Conservation (phyloP, 495 filamentous ascomycete species). For the Tuber borchii region DNA sequence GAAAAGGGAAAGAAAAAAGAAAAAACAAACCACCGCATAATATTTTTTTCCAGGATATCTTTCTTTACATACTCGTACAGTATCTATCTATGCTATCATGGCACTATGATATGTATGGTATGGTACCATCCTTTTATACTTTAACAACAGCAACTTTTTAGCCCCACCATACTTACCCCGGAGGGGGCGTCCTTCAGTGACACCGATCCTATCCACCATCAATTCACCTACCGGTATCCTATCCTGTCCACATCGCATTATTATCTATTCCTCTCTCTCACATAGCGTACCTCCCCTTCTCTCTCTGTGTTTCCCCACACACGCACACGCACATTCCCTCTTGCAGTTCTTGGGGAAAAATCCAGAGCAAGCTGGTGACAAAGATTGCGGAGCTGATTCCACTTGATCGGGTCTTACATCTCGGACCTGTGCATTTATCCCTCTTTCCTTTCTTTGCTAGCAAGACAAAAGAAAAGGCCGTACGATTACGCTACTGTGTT, state of each 20-base stretch:
- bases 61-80: conserved; percentile 1
- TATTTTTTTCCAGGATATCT: not conserved
- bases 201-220: not conserved
- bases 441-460: not conserved
- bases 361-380: not conserved
- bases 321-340: not conserved
- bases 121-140: conserved; percentile 3
- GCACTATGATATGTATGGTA: conserved; percentile 7
- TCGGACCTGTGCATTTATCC: not conserved
- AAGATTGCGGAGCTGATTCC: not conserved
- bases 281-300: not conserved
- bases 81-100: conserved; percentile 14
- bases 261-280: not conserved
- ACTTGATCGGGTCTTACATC: not conserved
- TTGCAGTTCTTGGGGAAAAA: conserved; percentile 3
- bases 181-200: not conserved
- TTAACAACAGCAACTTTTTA: not conserved
- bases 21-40: not conserved
- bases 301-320: not conserved
- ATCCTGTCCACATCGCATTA: not conserved
- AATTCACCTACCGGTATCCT: not conserved
- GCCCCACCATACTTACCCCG: not conserved
- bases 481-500: not conserved
- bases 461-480: not conserved
- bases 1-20: not conserved